Base-by-base conservation (phyloP, 768 basidiomycete genomes). In the Ramaria sp. region DNA sequence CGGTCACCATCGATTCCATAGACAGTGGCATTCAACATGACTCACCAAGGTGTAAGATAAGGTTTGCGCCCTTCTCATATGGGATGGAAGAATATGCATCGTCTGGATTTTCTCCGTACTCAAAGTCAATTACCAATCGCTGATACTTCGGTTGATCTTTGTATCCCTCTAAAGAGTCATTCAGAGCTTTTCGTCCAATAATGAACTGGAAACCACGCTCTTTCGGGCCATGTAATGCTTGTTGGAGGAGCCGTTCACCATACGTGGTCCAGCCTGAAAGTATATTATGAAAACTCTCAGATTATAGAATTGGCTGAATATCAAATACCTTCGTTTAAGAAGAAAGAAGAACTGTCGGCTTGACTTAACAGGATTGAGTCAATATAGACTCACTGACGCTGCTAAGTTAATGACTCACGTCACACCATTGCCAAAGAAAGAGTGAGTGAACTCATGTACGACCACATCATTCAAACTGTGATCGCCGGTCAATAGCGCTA, bases 341-440 rank as follows among this genome's bases (percentile, higher is more conserved):
- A 91, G 71, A 90, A 91, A 69, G 89, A 86, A 0, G 81, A 79
- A 0, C 87, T 81, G 60, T 89, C 70, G 0, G 84, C 83, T 55
- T 87, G 84, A 0, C 84, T 80, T 58, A 7, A 37, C 37, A 12
- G 19, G n/a, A 17, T 33, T 13, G 56, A 90, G 90, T 69, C 88
- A 86, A 0, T 80, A 79, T 0, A 86, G 80, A 59, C 88, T 70
- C 0, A 84, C 83, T 57, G 83, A 0, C 83, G 77, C 58, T 7
- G 27, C 34, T 13, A 31, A 7, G 17, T 12, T 7, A n/a, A 49
- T 24, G 1, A 65, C 75, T 59, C 64, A 77, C 86, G 88, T 90
- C 56, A 91, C 80, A 22, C 88, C 87, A 66, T 94, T 93, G n/a
- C 91, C 91, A 59, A 91, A 94, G 83, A 86, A 96, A 2, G 87